Evolutionary conservation across 805 yeast species (phyloP), one percentile per base, ranked within the genome.

Genomic region (Metschnikowia cubensis): DNA sequence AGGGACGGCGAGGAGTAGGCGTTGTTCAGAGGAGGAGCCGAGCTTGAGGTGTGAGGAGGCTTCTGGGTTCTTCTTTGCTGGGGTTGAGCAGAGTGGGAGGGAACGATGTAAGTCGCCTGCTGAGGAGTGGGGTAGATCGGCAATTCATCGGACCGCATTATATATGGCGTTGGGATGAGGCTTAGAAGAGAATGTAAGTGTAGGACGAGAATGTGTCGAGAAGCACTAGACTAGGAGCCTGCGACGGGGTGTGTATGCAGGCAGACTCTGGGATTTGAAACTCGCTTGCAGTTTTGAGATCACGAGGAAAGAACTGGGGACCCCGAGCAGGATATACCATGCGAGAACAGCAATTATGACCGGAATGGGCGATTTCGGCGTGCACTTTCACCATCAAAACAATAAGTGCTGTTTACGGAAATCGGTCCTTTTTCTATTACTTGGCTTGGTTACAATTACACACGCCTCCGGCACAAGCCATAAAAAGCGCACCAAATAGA

Each of bases 61-160:
- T 43, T 43, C 14, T 34, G 46, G 8, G 32, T 22, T 43, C 46
- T 43, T 43, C 46, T 43, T n/a, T 35, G 38, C 25, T 22, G 33
- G 18, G 46, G 46, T 17, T 35, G 39, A 15, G 46, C 32, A 29
- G 42, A 47, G 29, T 44, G 58, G 49, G 52, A 25, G 35, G 54
- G 53, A 31, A 52, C 39, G 21, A 50, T 45, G 43, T 58, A 55
- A 5, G 74, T 63, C 6, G 75, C 75, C 60, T 74, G 76, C 46
- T 67, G 73, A 2, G 78, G 79, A 22, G 79, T 74, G 5, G 77
- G 79, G 56, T 71, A 72, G 59, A 65, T 58, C 20, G 79, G 79
- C 56, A 74, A 62, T 35, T 74, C 77, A 63, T 74, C 57, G 15
- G 61, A 47, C 41, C 48, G 49, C 61, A 58, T 58, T 37, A 33